phyloP scores from a whole-genome alignment of 495 filamentous ascomycete species.

The Elasticomyces elasticus region DNA sequence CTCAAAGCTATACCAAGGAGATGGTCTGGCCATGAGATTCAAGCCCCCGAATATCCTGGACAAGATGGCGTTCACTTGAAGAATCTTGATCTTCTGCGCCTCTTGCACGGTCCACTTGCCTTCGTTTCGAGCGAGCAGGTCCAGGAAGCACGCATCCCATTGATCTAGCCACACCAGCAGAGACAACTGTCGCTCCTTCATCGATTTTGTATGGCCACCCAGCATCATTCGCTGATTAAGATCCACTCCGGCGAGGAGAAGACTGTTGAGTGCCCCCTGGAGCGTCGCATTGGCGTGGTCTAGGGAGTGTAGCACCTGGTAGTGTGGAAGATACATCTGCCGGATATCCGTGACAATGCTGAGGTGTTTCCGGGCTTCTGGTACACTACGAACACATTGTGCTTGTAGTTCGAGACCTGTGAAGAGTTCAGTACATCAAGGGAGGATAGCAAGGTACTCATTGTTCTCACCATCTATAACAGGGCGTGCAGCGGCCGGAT shows the following conservation, averaged over 20 bases:
- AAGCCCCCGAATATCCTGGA: neutral
- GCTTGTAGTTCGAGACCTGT: neutral
- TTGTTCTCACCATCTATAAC: neutral
- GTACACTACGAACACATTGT: neutral
- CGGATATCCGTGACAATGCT: neutral
- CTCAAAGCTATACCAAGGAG: neutral
- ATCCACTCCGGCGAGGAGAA: neutral
- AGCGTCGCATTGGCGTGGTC: neutral
- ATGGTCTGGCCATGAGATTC: neutral
- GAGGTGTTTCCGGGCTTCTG: neutral
- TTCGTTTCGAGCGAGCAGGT: neutral
- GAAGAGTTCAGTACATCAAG: neutral
- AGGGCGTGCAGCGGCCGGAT: neutral
- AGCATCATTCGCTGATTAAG: neutral
- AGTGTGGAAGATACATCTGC: neutral
- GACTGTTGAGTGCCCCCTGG: neutral
- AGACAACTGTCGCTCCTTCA: neutral
- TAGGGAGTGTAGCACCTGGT: neutral
- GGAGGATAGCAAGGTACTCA: neutral
- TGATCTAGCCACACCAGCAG: neutral
- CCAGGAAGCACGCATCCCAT: neutral
- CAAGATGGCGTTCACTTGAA: neutral
- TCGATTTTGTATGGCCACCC: neutral
- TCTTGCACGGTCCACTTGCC: neutral
- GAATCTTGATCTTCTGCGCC: neutral